A percentile compares a stretch with the other conserved stretches of the same genome.
These are phyloP conservation scores for Crataegus laevigata DNA, from an alignment of 306 rosid genomes.

Conservation along the genomic window DNA sequence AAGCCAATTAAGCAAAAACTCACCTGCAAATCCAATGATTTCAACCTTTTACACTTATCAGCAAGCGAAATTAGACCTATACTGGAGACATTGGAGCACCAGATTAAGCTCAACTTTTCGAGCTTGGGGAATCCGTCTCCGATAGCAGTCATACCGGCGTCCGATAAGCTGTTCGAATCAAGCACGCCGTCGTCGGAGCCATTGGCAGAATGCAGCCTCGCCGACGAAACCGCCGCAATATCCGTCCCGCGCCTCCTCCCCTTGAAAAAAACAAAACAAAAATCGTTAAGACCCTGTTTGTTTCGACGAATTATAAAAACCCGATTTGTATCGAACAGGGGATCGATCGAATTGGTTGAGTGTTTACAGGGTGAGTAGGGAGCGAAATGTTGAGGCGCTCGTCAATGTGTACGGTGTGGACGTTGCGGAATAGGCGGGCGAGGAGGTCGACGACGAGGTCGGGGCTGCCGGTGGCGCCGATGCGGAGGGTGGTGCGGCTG, in stretches of 20 bases:
- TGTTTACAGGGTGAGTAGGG: constrained; percentile 45
- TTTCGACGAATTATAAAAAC: neutral
- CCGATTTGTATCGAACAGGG: neutral
- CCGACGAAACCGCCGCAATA: constrained; percentile 15
- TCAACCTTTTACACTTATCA: constrained; percentile 45
- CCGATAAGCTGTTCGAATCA: constrained; percentile 58
- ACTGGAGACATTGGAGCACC: constrained; percentile 80
- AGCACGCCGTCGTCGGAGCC: constrained; percentile 34
- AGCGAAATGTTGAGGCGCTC: constrained; percentile 61
- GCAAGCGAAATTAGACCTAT: constrained; percentile 55
- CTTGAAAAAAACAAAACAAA: constrained; percentile 14
- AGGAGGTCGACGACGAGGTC: constrained; percentile 54
- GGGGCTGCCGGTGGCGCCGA: constrained; percentile 74
- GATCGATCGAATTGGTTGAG: neutral
- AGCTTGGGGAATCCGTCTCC: constrained; percentile 78
- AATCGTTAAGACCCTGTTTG: neutral
- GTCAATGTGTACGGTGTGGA: constrained; percentile 56
- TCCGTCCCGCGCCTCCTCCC: constrained; percentile 39
- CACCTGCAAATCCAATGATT: constrained; percentile 89
- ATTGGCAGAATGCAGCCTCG: constrained; percentile 22
- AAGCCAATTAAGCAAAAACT: neutral
- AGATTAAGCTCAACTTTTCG: constrained; percentile 69
- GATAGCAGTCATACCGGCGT: constrained; percentile 57
- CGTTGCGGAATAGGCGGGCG: constrained; percentile 58
- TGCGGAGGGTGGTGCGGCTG: constrained; percentile 59